Percentiles rank a stretch among this genome's conserved stretches.
phyloP scores from a whole-genome alignment of 192 early-diverging fungal genomes.

The Entomortierella beljakovae region DNA sequence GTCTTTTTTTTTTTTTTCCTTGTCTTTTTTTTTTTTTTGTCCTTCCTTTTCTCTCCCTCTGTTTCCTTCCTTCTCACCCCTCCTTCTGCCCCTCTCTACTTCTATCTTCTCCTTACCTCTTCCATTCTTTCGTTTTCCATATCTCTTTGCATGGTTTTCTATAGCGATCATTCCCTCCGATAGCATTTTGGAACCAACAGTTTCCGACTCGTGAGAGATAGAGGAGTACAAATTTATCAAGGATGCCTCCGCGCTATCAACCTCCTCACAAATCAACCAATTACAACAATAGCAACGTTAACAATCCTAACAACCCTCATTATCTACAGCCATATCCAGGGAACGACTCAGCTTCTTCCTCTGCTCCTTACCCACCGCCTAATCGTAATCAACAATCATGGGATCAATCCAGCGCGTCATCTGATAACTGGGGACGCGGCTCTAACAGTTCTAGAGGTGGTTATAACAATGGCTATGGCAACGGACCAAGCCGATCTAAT shows the following conservation, averaged over 20 bases:
- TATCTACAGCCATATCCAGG: constrained; percentile 31
- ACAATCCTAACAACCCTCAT: constrained; percentile 48
- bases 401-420: constrained; percentile 20
- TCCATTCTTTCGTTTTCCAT: neutral
- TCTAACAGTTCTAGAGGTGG: neutral
- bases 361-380: constrained; percentile 36
- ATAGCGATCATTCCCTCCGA: neutral
- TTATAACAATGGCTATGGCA: constrained; percentile 13
- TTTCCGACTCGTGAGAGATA: neutral
- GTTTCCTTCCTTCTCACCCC: too few relatives aligned
- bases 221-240: neutral
- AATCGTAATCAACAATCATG: constrained; percentile 20
- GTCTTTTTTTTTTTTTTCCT: neutral
- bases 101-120: neutral
- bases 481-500: constrained; percentile 12
- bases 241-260: constrained; percentile 49
- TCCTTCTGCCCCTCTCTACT: neutral
- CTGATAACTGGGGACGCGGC: constrained; percentile 17
- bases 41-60: too few relatives aligned
- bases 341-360: constrained; percentile 6
- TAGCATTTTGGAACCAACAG: constrained; percentile 1
- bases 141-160: neutral
- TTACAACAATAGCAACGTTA: constrained; percentile 50
- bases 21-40: neutral
- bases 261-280: constrained; percentile 24